These are phyloP conservation scores for Ilex paraguariensis DNA, from an alignment of 305 asterid species.

Conservation along the genomic window DNA sequence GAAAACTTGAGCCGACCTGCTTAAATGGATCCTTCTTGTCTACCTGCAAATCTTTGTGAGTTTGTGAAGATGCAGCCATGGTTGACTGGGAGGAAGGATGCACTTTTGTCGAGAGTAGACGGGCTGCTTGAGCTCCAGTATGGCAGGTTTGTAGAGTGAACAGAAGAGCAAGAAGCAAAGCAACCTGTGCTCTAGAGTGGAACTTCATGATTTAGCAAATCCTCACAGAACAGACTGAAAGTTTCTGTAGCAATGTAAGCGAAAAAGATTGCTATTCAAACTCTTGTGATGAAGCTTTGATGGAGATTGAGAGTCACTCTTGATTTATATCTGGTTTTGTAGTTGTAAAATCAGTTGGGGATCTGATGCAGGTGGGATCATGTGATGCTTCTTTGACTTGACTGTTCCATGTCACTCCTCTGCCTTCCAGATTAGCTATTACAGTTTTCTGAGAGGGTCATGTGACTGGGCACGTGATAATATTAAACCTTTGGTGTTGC, in stretches of 20 bases:
- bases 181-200: not conserved
- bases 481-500: not conserved
- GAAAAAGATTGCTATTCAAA: no score
- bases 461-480: constrained; percentile 52
- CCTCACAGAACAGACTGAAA: no score
- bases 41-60: constrained; percentile 9
- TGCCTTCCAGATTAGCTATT: constrained; percentile 27
- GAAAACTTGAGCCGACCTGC: constrained; percentile 14
- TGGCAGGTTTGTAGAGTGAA: constrained; percentile 5
- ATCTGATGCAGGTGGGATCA: constrained; percentile 55
- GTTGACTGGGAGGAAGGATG: not conserved
- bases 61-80: constrained; percentile 5
- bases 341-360: not conserved
- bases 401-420: not conserved
- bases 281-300: no score
- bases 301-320: no score
- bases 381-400: constrained; percentile 38
- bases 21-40: constrained; percentile 9
- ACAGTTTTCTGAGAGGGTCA: constrained; percentile 37
- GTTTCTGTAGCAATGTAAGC: no score
- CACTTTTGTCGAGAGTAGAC: no score
- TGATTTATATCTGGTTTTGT: no score
- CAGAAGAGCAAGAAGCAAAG: constrained; percentile 5
- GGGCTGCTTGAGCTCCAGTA: constrained; percentile 7
- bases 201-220: no score